These are phyloP conservation scores for Actinomucor elegans DNA, from an alignment of 371 early-diverging fungal species.

Conservation along the genomic window DNA sequence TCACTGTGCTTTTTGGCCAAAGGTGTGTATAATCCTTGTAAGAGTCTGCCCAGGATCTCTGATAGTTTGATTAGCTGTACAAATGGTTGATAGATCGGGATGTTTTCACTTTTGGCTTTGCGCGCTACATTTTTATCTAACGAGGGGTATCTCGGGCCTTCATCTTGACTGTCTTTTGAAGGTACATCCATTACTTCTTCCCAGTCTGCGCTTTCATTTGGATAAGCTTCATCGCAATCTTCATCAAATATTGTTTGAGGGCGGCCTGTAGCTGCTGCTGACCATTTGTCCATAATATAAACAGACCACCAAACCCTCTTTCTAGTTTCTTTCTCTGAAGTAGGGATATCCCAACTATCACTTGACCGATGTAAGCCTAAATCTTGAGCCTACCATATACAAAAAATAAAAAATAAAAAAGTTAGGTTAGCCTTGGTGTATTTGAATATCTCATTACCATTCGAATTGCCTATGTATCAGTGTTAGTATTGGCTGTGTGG, in stretches of 20 bases:
- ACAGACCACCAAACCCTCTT: conserved; percentile 69
- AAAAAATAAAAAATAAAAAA: too few relatives aligned
- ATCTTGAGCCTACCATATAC: conserved; percentile 54
- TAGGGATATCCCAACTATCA: conserved; percentile 50
- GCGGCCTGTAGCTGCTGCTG: conserved; percentile 48
- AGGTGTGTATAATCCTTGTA: conserved; percentile 51
- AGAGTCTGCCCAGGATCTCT: conserved; percentile 43
- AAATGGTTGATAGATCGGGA: conserved; percentile 51
- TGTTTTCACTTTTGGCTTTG: conserved; percentile 32
- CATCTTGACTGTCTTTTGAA: conserved; percentile 8
- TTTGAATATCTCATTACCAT: conserved; percentile 24
- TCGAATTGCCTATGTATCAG: conserved; percentile 31
- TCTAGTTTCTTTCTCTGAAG: conserved; percentile 58
- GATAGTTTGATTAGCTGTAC: conserved; percentile 48
- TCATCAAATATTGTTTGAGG: conserved; percentile 57
- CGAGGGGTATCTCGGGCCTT: conserved; percentile 35
- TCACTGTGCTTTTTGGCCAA: conserved; percentile 47
- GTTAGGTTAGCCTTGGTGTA: too few relatives aligned
- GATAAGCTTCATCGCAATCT: conserved; percentile 47
- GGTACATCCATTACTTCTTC: conserved; percentile 46
- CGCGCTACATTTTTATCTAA: conserved; percentile 31
- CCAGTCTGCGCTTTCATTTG: conserved; percentile 40
- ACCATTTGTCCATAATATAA: conserved; percentile 62
- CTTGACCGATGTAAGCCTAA: conserved; percentile 66
- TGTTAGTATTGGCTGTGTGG: too few relatives aligned